Evolutionary conservation across 768 basidiomycete genomes (phyloP).

Genomic region (Pleurotus tuber-regium): DNA sequence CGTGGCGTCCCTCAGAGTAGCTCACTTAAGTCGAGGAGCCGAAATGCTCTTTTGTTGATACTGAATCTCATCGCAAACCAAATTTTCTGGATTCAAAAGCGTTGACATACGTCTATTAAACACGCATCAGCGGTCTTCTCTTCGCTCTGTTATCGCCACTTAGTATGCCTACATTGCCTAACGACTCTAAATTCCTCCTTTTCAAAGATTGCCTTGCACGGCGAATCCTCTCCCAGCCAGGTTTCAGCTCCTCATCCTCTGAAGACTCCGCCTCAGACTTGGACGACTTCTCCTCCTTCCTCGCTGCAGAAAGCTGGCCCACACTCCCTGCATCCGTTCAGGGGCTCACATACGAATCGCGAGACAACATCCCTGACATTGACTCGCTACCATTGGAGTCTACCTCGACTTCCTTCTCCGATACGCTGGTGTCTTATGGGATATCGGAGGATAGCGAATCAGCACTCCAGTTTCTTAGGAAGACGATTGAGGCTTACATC

Average conservation of each 20-base stretch:
- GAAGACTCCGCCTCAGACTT: slow-evolving; percentile 31
- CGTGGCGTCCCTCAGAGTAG: too few relatives aligned
- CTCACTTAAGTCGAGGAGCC: too few relatives aligned
- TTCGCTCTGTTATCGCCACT: too few relatives aligned
- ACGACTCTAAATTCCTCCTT: slow-evolving; percentile 21
- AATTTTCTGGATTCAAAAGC: too few relatives aligned
- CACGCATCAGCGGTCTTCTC: too few relatives aligned
- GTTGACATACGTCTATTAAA: too few relatives aligned
- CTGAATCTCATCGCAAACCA: too few relatives aligned
- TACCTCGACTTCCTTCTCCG: slow-evolving; percentile 40
- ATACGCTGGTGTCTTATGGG: slow-evolving; percentile 51
- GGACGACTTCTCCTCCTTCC: slow-evolving; percentile 53
- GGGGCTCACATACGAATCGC: slow-evolving; percentile 36
- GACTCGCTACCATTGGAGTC: slow-evolving; percentile 37
- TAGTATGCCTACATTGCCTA: background rate
- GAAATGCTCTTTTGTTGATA: too few relatives aligned
- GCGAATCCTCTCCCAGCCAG: slow-evolving; percentile 31
- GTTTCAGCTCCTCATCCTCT: slow-evolving; percentile 12
- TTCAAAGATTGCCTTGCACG: slow-evolving; percentile 49
- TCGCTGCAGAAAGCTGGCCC: slow-evolving; percentile 49
- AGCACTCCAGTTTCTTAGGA: slow-evolving; percentile 36
- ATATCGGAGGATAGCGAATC: slow-evolving; percentile 40
- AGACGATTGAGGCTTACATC: slow-evolving; percentile 40
- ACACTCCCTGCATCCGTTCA: slow-evolving; percentile 35
- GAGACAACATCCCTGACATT: slow-evolving; percentile 26